phyloP scores from a whole-genome alignment of 2,329 filamentous ascomycete genomes.

The Fusarium stilboides region DNA sequence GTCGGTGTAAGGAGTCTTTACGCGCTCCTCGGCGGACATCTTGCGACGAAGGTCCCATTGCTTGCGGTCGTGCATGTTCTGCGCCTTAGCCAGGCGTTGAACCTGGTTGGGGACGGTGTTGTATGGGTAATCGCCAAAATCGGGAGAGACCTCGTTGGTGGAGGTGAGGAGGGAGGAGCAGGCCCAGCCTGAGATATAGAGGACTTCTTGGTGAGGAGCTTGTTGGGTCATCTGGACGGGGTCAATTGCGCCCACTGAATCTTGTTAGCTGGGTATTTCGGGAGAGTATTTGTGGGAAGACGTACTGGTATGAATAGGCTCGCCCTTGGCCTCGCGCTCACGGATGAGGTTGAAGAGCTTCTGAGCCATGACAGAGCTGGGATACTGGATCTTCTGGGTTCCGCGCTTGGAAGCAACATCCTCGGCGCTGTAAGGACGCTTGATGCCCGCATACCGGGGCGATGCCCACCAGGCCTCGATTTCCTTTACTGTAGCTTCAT shows the following conservation, averaged over 20 bases:
- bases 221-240: constrained; percentile 99
- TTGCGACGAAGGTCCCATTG: constrained; percentile 90
- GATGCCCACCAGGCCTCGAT: constrained; percentile 93
- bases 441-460: constrained; percentile 89
- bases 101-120: constrained; percentile 99
- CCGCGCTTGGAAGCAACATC: constrained; percentile 96
- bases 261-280: constrained; percentile 28
- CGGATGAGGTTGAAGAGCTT: constrained; percentile 94
- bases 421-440: constrained; percentile 88
- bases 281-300: not conserved
- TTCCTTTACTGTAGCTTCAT: constrained; percentile 85
- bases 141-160: constrained; percentile 97
- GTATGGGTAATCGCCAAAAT: constrained; percentile 99
- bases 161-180: constrained; percentile 93
- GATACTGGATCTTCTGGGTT: constrained; percentile 87
- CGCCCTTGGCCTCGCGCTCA: constrained; percentile 81
- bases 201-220: constrained; percentile 92
- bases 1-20: constrained; percentile 85
- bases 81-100: constrained; percentile 94
- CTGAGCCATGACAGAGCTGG: constrained; percentile 93
- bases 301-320: constrained; percentile 94
- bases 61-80: constrained; percentile 96
- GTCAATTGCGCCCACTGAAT: constrained; percentile 92
- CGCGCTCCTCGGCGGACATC: constrained; percentile 80
- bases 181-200: constrained; percentile 98